Conservation (phyloP, 2,329 filamentous ascomycete species). For the Xylaria hypoxylon region DNA sequence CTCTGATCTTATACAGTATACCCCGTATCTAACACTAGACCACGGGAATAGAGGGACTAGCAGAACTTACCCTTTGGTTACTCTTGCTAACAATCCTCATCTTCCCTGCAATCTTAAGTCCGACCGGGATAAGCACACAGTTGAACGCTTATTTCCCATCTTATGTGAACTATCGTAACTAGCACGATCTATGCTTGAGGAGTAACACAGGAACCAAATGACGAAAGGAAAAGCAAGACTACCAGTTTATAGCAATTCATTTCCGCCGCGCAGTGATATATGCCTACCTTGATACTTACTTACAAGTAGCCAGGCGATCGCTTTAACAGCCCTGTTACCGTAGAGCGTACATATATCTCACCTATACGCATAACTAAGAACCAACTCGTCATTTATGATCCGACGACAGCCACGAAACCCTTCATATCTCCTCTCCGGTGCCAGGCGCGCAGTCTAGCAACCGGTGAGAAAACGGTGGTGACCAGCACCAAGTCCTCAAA, state of each 20-base stretch:
- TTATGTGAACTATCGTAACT: not conserved
- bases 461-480: conserved; percentile 49
- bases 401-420: not conserved
- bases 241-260: too few relatives aligned
- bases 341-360: not conserved
- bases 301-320: not conserved
- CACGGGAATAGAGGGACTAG: not conserved
- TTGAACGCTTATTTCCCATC: not conserved
- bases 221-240: too few relatives aligned
- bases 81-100: not conserved
- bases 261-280: too few relatives aligned
- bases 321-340: not conserved
- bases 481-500: conserved; percentile 27
- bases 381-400: not conserved
- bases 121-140: not conserved
- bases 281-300: not conserved
- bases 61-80: not conserved
- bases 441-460: conserved; percentile 42
- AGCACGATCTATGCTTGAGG: too few relatives aligned
- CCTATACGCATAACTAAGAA: not conserved
- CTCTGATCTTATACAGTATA: too few relatives aligned
- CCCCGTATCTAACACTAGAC: too few relatives aligned
- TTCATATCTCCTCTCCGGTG: conserved; percentile 44
- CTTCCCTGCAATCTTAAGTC: not conserved
- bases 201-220: not conserved